These are phyloP conservation scores for Botryosphaeria agaves DNA, from an alignment of 2,329 filamentous ascomycete genomes.

Conservation along the genomic window DNA sequence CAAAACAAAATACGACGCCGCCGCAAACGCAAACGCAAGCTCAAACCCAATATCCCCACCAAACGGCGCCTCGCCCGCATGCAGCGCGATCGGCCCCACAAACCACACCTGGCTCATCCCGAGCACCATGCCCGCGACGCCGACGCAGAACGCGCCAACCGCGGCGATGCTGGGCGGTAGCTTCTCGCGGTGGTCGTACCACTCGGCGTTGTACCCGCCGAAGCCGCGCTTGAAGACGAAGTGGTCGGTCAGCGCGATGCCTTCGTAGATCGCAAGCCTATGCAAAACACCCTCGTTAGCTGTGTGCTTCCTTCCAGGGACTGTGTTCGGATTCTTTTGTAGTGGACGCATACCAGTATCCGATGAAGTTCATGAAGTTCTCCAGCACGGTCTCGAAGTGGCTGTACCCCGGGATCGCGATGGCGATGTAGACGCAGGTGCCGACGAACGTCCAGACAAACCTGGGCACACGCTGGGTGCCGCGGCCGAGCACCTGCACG, in stretches of 20 bases:
- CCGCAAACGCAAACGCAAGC: conserved; percentile 44
- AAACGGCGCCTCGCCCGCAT: conserved; percentile 32
- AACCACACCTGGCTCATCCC: conserved; percentile 59
- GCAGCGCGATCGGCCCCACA: conserved; percentile 46
- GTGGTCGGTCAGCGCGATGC: conserved; percentile 48
- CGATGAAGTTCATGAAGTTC: conserved; percentile 45
- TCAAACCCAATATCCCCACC: conserved; percentile 49
- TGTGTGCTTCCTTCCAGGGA: no score
- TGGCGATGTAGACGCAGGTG: conserved; percentile 46
- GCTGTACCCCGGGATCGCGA: conserved; percentile 51
- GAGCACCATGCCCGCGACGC: conserved; percentile 45
- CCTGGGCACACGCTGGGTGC: conserved; percentile 43
- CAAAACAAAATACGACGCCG: conserved; percentile 33
- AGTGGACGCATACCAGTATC: no score
- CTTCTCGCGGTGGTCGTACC: conserved; percentile 38
- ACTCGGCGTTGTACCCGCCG: conserved; percentile 37
- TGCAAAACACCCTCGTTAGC: no score
- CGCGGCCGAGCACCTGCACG: conserved; percentile 44
- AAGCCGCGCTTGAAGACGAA: conserved; percentile 49
- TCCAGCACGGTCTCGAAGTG: conserved; percentile 47
- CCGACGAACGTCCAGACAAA: conserved; percentile 49
- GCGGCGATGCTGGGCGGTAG: conserved; percentile 50
- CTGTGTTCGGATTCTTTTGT: no score
- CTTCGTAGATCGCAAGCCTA: conserved; percentile 58
- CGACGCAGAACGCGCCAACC: conserved; percentile 42